Evolutionary conservation across 352 stramenopile genomes (phyloP).

Genomic region (Phytophthora sansomeana): DNA sequence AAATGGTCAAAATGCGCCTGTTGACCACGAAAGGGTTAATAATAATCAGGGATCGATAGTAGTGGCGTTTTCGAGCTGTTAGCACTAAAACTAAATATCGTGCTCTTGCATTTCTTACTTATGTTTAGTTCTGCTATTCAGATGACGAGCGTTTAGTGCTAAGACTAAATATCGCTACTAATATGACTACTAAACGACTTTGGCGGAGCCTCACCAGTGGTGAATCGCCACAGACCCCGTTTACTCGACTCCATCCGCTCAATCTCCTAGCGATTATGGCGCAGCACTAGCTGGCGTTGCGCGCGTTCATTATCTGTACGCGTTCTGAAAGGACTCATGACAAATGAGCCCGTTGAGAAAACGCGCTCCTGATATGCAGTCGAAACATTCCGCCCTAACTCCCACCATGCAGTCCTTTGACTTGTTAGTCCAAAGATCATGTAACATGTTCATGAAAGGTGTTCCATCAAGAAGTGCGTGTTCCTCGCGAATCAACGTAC

Average conservation of each 20-base stretch:
- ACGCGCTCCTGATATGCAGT: neutral
- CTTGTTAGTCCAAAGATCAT: conserved; percentile 2
- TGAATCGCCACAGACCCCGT: neutral
- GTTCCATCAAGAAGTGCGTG: neutral
- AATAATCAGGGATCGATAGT: too few relatives aligned
- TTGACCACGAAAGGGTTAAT: too few relatives aligned
- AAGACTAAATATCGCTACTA: neutral
- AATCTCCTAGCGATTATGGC: neutral
- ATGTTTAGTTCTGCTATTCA: neutral
- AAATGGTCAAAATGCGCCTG: too few relatives aligned
- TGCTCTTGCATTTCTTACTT: too few relatives aligned
- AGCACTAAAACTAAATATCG: too few relatives aligned
- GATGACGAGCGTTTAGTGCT: neutral
- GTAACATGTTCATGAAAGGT: neutral
- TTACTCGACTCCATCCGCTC: neutral
- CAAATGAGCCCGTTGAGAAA: neutral
- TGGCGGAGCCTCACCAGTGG: too few relatives aligned
- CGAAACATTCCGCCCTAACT: neutral
- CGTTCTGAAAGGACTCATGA: neutral
- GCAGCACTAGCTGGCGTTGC: neutral
- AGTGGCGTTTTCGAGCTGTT: too few relatives aligned
- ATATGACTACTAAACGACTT: neutral
- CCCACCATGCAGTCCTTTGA: neutral
- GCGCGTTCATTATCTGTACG: neutral
- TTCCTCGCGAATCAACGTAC: neutral